Percentiles rank a stretch among this genome's conserved stretches.
These are phyloP conservation scores for Periconia sp. DNA, from an alignment of 2,329 filamentous ascomycete genomes.

Conservation along the genomic window DNA sequence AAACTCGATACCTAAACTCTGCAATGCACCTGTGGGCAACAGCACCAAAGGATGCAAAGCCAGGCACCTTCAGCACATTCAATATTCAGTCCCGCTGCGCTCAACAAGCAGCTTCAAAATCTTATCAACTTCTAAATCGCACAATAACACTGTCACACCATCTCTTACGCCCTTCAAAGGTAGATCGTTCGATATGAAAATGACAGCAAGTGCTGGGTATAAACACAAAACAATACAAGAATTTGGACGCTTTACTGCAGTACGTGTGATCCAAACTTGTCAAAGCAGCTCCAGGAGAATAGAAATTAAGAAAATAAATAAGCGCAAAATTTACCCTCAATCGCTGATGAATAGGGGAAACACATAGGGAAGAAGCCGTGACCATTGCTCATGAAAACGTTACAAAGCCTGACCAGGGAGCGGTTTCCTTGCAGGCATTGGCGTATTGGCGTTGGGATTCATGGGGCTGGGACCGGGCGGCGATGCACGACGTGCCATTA, in stretches of 20 bases:
- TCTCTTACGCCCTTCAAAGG: too few relatives aligned
- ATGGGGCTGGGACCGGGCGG: constrained; percentile 46
- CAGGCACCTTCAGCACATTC: too few relatives aligned
- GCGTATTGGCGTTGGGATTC: constrained; percentile 34
- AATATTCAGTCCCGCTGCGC: too few relatives aligned
- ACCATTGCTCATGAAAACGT: constrained; percentile 34
- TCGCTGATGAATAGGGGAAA: neutral
- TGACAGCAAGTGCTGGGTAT: neutral
- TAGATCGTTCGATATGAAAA: too few relatives aligned
- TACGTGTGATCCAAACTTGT: neutral
- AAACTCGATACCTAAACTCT: too few relatives aligned
- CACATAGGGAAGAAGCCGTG: constrained; percentile 16
- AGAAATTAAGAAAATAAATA: constrained; percentile 1
- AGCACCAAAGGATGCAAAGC: too few relatives aligned
- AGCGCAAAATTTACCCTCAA: too few relatives aligned
- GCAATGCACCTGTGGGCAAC: too few relatives aligned
- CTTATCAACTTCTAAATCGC: too few relatives aligned
- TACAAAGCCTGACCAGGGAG: constrained; percentile 55
- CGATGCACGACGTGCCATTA: constrained; percentile 32
- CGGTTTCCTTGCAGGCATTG: constrained; percentile 52
- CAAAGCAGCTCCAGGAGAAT: neutral
- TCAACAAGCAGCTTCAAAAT: too few relatives aligned
- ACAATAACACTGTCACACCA: too few relatives aligned
- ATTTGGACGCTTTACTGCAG: neutral
- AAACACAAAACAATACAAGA: neutral